Conservation (phyloP, 1,139 yeast genomes). For the Hanseniaspora gamundiae region DNA sequence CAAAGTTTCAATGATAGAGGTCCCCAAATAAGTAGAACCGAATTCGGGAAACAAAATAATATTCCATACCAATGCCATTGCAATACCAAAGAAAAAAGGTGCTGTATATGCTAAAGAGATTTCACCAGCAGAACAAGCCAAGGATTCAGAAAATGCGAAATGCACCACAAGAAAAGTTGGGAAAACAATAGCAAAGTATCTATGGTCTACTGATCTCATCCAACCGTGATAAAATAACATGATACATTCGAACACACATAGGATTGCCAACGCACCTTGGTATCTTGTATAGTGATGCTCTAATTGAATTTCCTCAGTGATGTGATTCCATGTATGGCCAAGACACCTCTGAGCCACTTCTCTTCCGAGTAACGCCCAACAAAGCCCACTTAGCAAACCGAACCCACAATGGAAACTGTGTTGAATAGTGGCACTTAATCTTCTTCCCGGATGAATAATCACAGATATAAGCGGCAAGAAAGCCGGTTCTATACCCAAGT, state of each 20-base stretch:
- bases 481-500: constrained; percentile 31
- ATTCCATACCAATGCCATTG: constrained; percentile 31
- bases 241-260: constrained; percentile 33
- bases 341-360: constrained; percentile 30
- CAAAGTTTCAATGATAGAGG: constrained; percentile 28
- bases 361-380: constrained; percentile 31
- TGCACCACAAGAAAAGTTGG: constrained; percentile 37
- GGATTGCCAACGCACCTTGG: constrained; percentile 30
- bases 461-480: constrained; percentile 34
- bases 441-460: constrained; percentile 37
- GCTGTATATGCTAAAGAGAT: constrained; percentile 28
- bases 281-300: constrained; percentile 20
- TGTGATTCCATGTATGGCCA: constrained; percentile 17
- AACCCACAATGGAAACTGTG: constrained; percentile 29
- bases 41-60: constrained; percentile 36
- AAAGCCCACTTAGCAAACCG: constrained; percentile 33
- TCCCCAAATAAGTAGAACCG: constrained; percentile 38
- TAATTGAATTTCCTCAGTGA: constrained; percentile 22
- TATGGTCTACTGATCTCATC: constrained; percentile 35
- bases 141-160: constrained; percentile 31
- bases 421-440: constrained; percentile 37
- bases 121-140: constrained; percentile 21
- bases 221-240: constrained; percentile 38
- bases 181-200: constrained; percentile 34
- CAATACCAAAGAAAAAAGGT: constrained; percentile 36